A percentile compares a stretch with the other conserved stretches of the same genome.
These are phyloP conservation scores for Isabelozyma heimii DNA, from an alignment of 805 yeast genomes.

Conservation along the genomic window DNA sequence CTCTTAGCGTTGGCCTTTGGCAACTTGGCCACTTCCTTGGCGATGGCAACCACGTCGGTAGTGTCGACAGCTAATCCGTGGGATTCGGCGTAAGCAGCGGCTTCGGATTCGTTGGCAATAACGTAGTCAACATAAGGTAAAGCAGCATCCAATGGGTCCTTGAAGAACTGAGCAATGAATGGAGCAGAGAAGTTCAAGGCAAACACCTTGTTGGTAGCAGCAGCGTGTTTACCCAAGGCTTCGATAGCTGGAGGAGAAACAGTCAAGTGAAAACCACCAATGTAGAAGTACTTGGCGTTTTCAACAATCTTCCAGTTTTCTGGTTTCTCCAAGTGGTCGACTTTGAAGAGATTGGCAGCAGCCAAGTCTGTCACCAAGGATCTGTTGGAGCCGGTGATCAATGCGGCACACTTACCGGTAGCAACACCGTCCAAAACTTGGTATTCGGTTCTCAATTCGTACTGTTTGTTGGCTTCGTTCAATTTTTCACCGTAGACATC, in stretches of 20 bases:
- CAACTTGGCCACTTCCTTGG: slow-evolving; percentile 73
- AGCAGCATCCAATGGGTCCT: slow-evolving; percentile 77
- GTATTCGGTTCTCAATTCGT: slow-evolving; percentile 86
- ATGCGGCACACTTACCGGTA: slow-evolving; percentile 98
- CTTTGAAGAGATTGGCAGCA: slow-evolving; percentile 96
- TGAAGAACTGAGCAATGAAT: slow-evolving; percentile 92
- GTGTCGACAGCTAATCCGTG: slow-evolving; percentile 55
- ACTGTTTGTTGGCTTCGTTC: slow-evolving; percentile 75
- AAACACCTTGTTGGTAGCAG: slow-evolving; percentile 73
- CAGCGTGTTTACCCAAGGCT: slow-evolving; percentile 89
- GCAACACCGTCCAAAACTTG: slow-evolving; percentile 72
- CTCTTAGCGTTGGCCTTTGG: slow-evolving; percentile 69
- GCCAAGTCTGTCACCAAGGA: slow-evolving; percentile 94
- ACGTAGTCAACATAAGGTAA: slow-evolving; percentile 87
- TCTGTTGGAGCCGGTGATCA: slow-evolving; percentile 83
- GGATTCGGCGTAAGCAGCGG: slow-evolving; percentile 87
- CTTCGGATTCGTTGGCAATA: slow-evolving; percentile 96
- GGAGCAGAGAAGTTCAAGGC: slow-evolving; percentile 93
- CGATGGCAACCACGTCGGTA: slow-evolving; percentile 69
- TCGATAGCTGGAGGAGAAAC: slow-evolving; percentile 94
- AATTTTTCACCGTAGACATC: slow-evolving; percentile 84
- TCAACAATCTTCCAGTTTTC: slow-evolving; percentile 89
- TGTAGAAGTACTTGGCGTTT: slow-evolving; percentile 77
- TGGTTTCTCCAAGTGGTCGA: slow-evolving; percentile 80
- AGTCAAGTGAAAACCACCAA: slow-evolving; percentile 99